phyloP scores from a whole-genome alignment of 2,329 filamentous ascomycete genomes.

The Penicillium sp. region DNA sequence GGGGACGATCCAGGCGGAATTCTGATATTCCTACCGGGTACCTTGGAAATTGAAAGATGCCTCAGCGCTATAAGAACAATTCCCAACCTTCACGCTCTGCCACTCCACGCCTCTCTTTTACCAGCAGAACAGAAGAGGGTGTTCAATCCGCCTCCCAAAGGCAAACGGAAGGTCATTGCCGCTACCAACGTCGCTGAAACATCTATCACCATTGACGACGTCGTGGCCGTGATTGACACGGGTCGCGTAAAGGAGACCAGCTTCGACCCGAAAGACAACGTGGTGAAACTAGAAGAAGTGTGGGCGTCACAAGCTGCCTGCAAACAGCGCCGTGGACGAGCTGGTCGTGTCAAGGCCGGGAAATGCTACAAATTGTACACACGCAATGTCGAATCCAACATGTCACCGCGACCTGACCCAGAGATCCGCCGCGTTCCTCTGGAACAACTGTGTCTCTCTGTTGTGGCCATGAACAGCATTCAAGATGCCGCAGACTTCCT shows the following conservation, averaged over 20 bases:
- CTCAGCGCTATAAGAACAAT: slow-evolving; percentile 65
- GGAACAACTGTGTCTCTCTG: slow-evolving; percentile 89
- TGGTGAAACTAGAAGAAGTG: slow-evolving; percentile 88
- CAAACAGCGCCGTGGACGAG: slow-evolving; percentile 88
- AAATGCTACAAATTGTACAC: slow-evolving; percentile 96
- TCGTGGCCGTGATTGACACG: slow-evolving; percentile 92
- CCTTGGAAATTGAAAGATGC: slow-evolving; percentile 83
- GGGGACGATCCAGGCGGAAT: slow-evolving; percentile 75
- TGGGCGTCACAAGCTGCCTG: slow-evolving; percentile 94
- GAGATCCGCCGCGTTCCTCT: slow-evolving; percentile 90
- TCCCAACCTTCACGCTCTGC: slow-evolving; percentile 69
- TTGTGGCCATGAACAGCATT: slow-evolving; percentile 85
- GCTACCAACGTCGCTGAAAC: slow-evolving; percentile 98
- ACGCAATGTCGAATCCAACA: slow-evolving; percentile 72
- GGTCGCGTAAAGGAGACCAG: slow-evolving; percentile 95
- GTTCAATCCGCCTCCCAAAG: slow-evolving; percentile 69
- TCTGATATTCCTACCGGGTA: slow-evolving; percentile 90
- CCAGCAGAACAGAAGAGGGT: slow-evolving; percentile 84
- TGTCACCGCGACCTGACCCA: slow-evolving; percentile 84
- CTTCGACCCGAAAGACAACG: slow-evolving; percentile 86
- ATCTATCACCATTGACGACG: slow-evolving; percentile 96
- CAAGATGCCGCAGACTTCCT: slow-evolving; percentile 77
- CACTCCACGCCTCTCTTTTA: slow-evolving; percentile 86
- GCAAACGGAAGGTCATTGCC: slow-evolving; percentile 86
- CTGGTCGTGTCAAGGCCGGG: slow-evolving; percentile 85